Base-by-base conservation (phyloP, 1,284 basidiomycete genomes). In the Hemileia vastatrix region DNA sequence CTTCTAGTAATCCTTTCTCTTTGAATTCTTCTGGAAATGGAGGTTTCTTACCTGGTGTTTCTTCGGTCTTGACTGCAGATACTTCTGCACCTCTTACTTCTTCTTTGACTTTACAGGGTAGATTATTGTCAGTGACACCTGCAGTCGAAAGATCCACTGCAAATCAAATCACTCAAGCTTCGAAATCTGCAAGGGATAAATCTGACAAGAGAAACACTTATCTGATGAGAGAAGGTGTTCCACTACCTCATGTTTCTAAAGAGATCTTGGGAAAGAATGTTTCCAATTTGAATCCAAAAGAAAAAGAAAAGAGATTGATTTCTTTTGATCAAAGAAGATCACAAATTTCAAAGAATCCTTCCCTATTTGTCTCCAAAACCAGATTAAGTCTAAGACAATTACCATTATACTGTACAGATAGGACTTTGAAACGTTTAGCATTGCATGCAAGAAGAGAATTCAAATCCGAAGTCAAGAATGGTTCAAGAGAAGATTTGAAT, bases 201-300 rank as follows among this genome's bases (percentile, higher is more conserved):
- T n/a, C n/a, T n/a, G 95, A 99, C 77, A 95, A 95, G 77, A 83
- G 94, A 19, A 96, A 97, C 76, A 84, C 95, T 69, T 97, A 97
- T 77, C 83, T 99, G 57, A 83, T 99, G 71, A 84, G 90, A 21
- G 95, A 99, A 82, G 95, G 92, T 78, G 88, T 90, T 88, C n/a
- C 68, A 83, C 78, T n/a, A n/a, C n/a, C 24, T 44, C 6, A n/a
- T 31, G 45, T 40, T 21, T 48, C 5, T 54, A 2, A 64, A 92
- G 92, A 92, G 36, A 88, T 95, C 67, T 82, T 92, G 69, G 87
- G 90, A 1, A 90, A 87, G 1, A 86, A 86, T 2, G 87, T 90
- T 0, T 81, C 81, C 40, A 79, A 80, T 0, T 79, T 96, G 2
- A 79, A 84, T 5, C 76, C 83, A 1, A 79, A 83, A 8, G 92